Conservation (phyloP, 2,329 filamentous ascomycete species). For the Basipetospora chlamydospora region DNA sequence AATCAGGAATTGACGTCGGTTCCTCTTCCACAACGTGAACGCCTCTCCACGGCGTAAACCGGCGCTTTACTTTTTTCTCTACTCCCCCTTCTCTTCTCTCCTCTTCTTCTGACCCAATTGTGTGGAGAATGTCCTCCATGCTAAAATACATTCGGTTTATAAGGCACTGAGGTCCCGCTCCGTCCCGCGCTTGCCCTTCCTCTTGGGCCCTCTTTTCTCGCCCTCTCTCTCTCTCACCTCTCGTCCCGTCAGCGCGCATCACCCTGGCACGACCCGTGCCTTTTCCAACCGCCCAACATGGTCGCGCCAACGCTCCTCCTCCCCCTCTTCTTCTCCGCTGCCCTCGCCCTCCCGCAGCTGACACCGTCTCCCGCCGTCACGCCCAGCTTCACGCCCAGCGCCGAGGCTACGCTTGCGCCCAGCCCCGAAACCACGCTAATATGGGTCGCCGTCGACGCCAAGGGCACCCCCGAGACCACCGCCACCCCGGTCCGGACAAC, state of each 20-base stretch:
- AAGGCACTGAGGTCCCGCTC: no score
- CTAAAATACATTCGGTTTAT: no score
- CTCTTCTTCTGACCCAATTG: background rate
- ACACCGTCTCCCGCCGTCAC: slow-evolving; percentile 1
- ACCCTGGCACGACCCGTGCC: no score
- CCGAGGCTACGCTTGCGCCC: slow-evolving; percentile 7
- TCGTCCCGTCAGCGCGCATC: no score
- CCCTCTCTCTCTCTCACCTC: background rate
- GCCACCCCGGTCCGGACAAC: slow-evolving; percentile 34
- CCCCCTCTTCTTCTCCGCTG: slow-evolving; percentile 4
- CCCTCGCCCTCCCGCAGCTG: slow-evolving; percentile 4
- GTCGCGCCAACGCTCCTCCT: slow-evolving; percentile 3
- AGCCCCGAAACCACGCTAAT: slow-evolving; percentile 22
- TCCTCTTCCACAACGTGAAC: no score
- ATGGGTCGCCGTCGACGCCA: slow-evolving; percentile 37
- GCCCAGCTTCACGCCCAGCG: slow-evolving; percentile 1
- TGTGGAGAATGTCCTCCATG: background rate
- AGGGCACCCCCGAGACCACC: slow-evolving; percentile 28
- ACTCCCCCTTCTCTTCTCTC: background rate
- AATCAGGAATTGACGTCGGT: no score
- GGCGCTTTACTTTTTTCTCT: background rate
- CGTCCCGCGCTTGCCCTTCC: background rate
- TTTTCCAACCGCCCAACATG: no score
- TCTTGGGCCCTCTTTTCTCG: background rate
- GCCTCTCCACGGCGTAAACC: no score